phyloP scores from a whole-genome alignment of 2,329 filamentous ascomycete genomes.

The Chaetomiaceae sp. region DNA sequence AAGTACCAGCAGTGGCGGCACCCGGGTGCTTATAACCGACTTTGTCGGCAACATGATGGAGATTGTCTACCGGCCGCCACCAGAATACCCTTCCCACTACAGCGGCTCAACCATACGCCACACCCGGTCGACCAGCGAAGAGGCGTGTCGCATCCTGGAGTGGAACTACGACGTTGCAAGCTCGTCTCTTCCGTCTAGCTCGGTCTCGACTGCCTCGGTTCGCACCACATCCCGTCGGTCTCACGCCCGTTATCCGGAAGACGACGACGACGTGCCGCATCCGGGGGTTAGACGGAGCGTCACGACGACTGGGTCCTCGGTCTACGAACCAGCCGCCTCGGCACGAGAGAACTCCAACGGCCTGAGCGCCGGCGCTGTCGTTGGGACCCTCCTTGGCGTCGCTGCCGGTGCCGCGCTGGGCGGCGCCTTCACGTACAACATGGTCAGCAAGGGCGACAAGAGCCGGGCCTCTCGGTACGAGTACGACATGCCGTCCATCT shows the following conservation, averaged over 20 bases:
- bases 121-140: constrained; percentile 36
- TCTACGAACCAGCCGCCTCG: constrained; percentile 28
- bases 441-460: constrained; percentile 59
- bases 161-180: constrained; percentile 46
- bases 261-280: constrained; percentile 27
- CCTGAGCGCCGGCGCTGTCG: constrained; percentile 57
- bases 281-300: constrained; percentile 20
- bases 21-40: constrained; percentile 61
- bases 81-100: constrained; percentile 35
- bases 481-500: constrained; percentile 37
- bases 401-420: constrained; percentile 66
- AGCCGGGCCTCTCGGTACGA: constrained; percentile 38
- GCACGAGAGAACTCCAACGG: constrained; percentile 38
- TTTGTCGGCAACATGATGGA: constrained; percentile 82
- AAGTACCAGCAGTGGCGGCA: constrained; percentile 32
- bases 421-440: constrained; percentile 68
- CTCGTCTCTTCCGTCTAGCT: constrained; percentile 25
- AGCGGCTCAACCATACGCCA: constrained; percentile 33
- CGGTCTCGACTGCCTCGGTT: constrained; percentile 17
- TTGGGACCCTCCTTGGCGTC: constrained; percentile 63
- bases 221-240: constrained; percentile 25
- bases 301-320: constrained; percentile 31
- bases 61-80: constrained; percentile 56
- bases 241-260: constrained; percentile 32
- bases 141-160: constrained; percentile 43